These are phyloP conservation scores for Xylariaceae sp. DNA, from an alignment of 2,329 filamentous ascomycete genomes.

Conservation along the genomic window DNA sequence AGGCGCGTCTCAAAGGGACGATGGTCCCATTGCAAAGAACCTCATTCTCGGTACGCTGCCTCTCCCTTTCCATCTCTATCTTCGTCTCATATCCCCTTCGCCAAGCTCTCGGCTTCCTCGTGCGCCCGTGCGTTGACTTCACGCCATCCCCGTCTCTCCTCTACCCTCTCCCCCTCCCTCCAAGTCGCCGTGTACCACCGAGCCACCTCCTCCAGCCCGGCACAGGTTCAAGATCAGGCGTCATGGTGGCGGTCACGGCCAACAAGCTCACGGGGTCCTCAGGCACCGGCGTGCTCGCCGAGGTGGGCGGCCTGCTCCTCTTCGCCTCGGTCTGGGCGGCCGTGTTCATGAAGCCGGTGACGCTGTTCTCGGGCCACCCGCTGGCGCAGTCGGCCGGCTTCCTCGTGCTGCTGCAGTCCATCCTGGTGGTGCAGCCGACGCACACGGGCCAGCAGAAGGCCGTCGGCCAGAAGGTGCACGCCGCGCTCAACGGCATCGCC, in stretches of 20 bases:
- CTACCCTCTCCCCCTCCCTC: too few species aligned
- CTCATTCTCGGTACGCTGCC: slow-evolving; percentile 60
- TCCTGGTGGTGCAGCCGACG: slow-evolving; percentile 83
- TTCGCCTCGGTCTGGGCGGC: slow-evolving; percentile 69
- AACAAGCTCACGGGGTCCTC: slow-evolving; percentile 24
- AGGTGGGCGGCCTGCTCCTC: slow-evolving; percentile 70
- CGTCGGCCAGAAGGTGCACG: slow-evolving; percentile 55
- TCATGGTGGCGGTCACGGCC: too few species aligned
- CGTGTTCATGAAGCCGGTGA: slow-evolving; percentile 61
- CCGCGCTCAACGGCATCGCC: slow-evolving; percentile 58
- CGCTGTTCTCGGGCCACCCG: slow-evolving; percentile 84
- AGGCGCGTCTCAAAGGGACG: slow-evolving; percentile 63
- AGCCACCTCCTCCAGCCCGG: too few species aligned
- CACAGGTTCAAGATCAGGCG: too few species aligned
- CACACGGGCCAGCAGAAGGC: slow-evolving; percentile 67
- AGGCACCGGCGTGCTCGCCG: slow-evolving; percentile 78
- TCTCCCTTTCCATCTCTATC: background rate
- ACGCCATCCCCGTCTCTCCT: too few species aligned
- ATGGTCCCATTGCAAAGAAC: slow-evolving; percentile 59
- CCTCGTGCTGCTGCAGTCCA: slow-evolving; percentile 68
- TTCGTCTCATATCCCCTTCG: too few species aligned
- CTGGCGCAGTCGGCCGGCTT: slow-evolving; percentile 62
- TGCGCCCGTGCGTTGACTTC: too few species aligned
- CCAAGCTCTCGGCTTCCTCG: too few species aligned
- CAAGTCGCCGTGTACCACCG: too few species aligned